Evolutionary conservation across 2,329 filamentous ascomycete species (phyloP).

Genomic region (Escovopsis weberi): DNA sequence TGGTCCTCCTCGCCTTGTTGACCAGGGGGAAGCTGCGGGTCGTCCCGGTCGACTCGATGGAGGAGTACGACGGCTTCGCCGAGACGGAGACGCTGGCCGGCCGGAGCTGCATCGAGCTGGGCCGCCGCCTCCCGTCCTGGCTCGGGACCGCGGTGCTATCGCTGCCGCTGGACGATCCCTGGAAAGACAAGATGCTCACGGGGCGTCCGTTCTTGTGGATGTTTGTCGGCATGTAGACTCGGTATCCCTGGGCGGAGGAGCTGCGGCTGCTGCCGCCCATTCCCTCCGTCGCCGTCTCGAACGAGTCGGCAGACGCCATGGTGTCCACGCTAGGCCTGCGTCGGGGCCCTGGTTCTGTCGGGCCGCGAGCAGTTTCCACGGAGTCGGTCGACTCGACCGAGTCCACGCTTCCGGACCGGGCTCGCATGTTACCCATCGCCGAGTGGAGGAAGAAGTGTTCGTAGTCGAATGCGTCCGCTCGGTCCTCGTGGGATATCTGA

Average conservation of each 20-base stretch:
- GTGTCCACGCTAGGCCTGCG: constrained; percentile 35
- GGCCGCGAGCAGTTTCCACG: constrained; percentile 45
- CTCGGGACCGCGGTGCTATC: constrained; percentile 10
- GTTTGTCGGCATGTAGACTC: constrained; percentile 9
- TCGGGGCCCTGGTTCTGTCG: constrained; percentile 12
- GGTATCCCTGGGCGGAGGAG: constrained; percentile 12
- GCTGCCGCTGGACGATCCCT: constrained; percentile 11
- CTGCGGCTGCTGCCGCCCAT: constrained; percentile 21
- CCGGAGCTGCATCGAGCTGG: constrained; percentile 26
- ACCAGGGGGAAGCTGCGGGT: constrained; percentile 48
- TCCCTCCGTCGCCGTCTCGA: constrained; percentile 42
- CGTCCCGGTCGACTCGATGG: constrained; percentile 43
- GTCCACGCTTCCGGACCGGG: constrained; percentile 37
- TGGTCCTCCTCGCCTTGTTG: constrained; percentile 32
- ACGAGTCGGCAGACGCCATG: constrained; percentile 36
- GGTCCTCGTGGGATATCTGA: constrained; percentile 71
- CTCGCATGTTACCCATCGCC: constrained; percentile 62
- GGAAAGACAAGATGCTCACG: constrained; percentile 13
- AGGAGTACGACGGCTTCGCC: constrained; percentile 38
- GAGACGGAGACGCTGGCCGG: constrained; percentile 26
- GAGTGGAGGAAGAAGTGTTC: constrained; percentile 92
- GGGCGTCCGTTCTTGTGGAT: constrained; percentile 10
- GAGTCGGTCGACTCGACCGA: constrained; percentile 47
- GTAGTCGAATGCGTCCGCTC: constrained; percentile 91
- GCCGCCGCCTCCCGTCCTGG: constrained; percentile 10